Conservation (phyloP, 2,329 filamentous ascomycete species). For the Botrytis porri region DNA sequence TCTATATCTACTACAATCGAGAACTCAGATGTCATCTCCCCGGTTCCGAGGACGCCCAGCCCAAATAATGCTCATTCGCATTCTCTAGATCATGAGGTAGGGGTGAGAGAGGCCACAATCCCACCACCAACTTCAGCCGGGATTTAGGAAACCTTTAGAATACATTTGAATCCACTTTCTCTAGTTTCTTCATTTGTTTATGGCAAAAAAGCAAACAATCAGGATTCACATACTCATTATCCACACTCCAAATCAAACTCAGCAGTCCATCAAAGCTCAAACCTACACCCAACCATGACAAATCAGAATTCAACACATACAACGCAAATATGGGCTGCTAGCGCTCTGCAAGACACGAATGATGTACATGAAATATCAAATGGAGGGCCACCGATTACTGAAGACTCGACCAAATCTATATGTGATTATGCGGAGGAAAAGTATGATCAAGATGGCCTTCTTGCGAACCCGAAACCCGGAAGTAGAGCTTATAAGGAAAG, state of each 20-base stretch:
- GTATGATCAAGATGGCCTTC: background rate
- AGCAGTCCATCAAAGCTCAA: background rate
- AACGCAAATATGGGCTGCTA: background rate
- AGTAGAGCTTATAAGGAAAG: slow-evolving; percentile 31
- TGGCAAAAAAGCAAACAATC: background rate
- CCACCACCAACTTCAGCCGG: background rate
- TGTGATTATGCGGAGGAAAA: background rate
- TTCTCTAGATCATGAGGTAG: background rate
- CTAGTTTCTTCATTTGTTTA: background rate
- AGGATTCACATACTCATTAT: background rate
- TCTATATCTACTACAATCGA: background rate
- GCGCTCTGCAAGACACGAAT: background rate
- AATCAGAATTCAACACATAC: background rate
- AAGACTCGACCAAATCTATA: fast-evolving
- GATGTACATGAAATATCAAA: background rate
- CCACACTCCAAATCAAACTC: background rate
- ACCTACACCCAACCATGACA: background rate
- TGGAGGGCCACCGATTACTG: background rate
- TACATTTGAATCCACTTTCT: background rate
- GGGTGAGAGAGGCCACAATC: fast-evolving
- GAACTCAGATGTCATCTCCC: background rate
- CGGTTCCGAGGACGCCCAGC: background rate
- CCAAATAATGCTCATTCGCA: background rate
- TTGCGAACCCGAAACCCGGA: slow-evolving; percentile 20
- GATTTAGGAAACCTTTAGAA: background rate